Percentiles rank a stretch among this genome's conserved stretches.
Evolutionary conservation across 257 asterid species (phyloP).

Genomic region (Solanum chiquidenum): DNA sequence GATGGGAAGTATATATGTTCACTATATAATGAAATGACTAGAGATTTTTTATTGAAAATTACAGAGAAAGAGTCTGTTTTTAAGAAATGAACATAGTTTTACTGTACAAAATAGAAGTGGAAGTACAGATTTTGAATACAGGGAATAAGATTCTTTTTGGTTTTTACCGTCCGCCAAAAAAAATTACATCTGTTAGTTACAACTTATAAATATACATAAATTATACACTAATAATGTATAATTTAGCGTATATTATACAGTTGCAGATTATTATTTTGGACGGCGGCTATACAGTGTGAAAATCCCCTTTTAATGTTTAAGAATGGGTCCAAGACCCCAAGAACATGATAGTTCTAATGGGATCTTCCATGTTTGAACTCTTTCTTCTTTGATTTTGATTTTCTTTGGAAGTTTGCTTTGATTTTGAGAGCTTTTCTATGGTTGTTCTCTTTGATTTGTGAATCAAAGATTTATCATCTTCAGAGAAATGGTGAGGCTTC

Average conservation of each 20-base stretch:
- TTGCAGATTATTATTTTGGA: neutral
- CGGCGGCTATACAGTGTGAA: neutral
- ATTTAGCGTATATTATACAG: neutral
- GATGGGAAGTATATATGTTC: neutral
- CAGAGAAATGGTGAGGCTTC: slow-evolving; percentile 25
- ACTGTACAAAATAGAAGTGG: neutral
- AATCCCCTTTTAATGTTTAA: neutral
- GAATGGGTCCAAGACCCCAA: slow-evolving; percentile 51
- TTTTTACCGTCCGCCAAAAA: neutral
- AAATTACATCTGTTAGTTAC: neutral
- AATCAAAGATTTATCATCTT: slow-evolving; percentile 10
- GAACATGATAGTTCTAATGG: slow-evolving; percentile 54
- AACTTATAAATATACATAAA: neutral
- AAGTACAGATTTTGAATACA: neutral
- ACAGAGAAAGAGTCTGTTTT: neutral
- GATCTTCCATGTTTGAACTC: slow-evolving; percentile 37
- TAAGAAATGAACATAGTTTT: neutral
- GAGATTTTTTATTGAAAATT: neutral
- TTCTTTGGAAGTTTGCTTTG: slow-evolving; percentile 6
- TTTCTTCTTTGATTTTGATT: slow-evolving; percentile 21
- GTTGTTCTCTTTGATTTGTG: slow-evolving; percentile 8
- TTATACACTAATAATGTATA: neutral
- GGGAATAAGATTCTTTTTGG: neutral
- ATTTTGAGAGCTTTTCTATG: slow-evolving; percentile 12
- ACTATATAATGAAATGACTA: neutral